Conservation (phyloP, 768 basidiomycete species). For the Mycena albidolilacea region DNA sequence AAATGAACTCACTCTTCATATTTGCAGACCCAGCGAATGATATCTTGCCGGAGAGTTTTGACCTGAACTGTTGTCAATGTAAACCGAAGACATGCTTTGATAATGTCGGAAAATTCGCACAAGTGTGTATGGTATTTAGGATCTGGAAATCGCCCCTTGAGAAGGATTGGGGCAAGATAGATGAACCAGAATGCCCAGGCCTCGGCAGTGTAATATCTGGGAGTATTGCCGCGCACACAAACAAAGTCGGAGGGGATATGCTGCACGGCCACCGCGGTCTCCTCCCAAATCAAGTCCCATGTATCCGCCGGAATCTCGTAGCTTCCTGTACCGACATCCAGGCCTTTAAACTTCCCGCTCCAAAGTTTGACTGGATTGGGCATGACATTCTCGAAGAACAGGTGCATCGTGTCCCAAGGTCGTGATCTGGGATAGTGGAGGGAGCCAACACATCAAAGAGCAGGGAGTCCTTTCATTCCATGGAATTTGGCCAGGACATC, state of each 20-base stretch:
- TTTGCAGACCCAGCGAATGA: slow-evolving; percentile 52
- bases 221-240: slow-evolving; percentile 45
- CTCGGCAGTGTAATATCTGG: slow-evolving; percentile 51
- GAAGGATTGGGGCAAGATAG: slow-evolving; percentile 54
- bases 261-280: slow-evolving; percentile 44
- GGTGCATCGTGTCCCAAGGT: slow-evolving; percentile 64
- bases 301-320: slow-evolving; percentile 45
- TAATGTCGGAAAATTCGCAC: slow-evolving; percentile 50
- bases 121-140: slow-evolving; percentile 56
- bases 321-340: slow-evolving; percentile 47
- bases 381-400: slow-evolving; percentile 56
- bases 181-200: slow-evolving; percentile 55
- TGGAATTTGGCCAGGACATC: not conserved
- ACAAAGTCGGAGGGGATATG: slow-evolving; percentile 53
- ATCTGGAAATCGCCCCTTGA: slow-evolving; percentile 46
- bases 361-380: slow-evolving; percentile 41
- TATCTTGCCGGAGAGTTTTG: slow-evolving; percentile 42
- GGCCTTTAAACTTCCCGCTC: slow-evolving; percentile 57
- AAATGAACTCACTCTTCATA: slow-evolving; percentile 50
- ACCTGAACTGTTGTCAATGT: slow-evolving; percentile 47
- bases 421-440: slow-evolving; percentile 48
- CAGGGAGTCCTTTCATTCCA: slow-evolving; percentile 50
- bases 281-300: slow-evolving; percentile 56
- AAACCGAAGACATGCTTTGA: slow-evolving; percentile 53
- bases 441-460: slow-evolving; percentile 45